Conservation (phyloP, 2,329 filamentous ascomycete species). For the Ophiosphaerella narmari region DNA sequence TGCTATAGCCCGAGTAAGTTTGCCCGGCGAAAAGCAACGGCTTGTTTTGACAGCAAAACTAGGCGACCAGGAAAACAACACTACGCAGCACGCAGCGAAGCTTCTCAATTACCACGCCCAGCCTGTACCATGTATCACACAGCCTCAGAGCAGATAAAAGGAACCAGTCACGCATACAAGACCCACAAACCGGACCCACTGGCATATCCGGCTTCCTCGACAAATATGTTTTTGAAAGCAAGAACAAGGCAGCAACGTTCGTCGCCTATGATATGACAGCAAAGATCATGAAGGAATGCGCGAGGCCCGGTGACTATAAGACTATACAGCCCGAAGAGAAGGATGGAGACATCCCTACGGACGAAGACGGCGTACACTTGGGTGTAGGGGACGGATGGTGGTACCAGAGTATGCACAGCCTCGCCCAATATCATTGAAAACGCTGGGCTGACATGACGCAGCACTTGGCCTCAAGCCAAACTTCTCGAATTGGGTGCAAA, state of each 20-base stretch:
- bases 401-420: constrained; percentile 69
- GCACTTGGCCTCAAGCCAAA: constrained; percentile 80
- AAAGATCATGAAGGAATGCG: constrained; percentile 76
- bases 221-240: too few species aligned
- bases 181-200: too few species aligned
- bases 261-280: constrained; percentile 80
- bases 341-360: constrained; percentile 69
- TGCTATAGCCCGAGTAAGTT: constrained; percentile 23
- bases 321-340: constrained; percentile 71
- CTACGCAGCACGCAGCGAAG: constrained; percentile 24
- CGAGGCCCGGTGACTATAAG: constrained; percentile 73
- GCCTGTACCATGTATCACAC: constrained; percentile 29
- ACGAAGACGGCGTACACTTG: constrained; percentile 79
- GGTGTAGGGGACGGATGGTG: constrained; percentile 77
- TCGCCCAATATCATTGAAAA: background rate
- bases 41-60: constrained; percentile 16
- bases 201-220: too few species aligned
- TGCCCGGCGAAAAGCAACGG: background rate
- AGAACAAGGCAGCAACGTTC: constrained; percentile 53
- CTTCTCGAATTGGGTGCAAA: constrained; percentile 94
- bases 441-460: constrained; percentile 46
- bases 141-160: constrained; percentile 16
- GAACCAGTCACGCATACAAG: too few species aligned
- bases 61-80: constrained; percentile 27
- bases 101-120: constrained; percentile 29